phyloP scores from a whole-genome alignment of 176 grass and related monocot species.

The Carex myosuroides region DNA sequence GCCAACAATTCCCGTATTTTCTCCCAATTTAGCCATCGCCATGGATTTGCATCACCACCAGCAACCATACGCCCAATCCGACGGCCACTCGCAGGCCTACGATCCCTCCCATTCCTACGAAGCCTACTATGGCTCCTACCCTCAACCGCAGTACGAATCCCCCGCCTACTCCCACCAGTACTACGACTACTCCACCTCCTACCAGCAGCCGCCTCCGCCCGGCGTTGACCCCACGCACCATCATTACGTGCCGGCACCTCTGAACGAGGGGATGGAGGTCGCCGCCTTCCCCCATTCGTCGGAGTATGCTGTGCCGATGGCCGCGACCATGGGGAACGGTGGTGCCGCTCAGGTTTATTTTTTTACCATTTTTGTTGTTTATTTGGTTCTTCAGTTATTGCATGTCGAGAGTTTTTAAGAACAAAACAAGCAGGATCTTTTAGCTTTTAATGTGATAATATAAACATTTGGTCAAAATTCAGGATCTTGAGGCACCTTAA shows the following conservation, averaged over 20 bases:
- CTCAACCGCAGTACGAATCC: conserved; percentile 14
- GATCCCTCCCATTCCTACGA: background rate
- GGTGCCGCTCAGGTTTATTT: background rate
- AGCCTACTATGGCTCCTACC: conserved; percentile 1
- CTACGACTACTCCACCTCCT: conserved; percentile 14
- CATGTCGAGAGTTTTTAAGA: background rate
- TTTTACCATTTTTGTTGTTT: background rate
- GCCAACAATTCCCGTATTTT: background rate
- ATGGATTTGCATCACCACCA: background rate
- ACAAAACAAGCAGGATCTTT: background rate
- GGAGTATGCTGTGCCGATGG: conserved; percentile 19
- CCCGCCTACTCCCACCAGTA: conserved; percentile 14
- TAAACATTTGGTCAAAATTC: background rate
- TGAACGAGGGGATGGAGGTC: conserved; percentile 1
- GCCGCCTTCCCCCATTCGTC: background rate
- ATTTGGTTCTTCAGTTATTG: background rate
- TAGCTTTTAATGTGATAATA: too few relatives aligned
- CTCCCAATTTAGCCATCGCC: background rate
- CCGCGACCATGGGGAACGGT: background rate
- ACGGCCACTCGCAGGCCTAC: background rate
- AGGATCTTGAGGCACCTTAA: background rate
- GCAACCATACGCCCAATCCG: background rate
- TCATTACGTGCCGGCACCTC: background rate
- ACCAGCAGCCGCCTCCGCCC: conserved; percentile 35
- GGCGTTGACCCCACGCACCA: background rate